Evolutionary conservation across 176 grass and related monocot genomes (phyloP).

Genomic region (Oryza coarctata): DNA sequence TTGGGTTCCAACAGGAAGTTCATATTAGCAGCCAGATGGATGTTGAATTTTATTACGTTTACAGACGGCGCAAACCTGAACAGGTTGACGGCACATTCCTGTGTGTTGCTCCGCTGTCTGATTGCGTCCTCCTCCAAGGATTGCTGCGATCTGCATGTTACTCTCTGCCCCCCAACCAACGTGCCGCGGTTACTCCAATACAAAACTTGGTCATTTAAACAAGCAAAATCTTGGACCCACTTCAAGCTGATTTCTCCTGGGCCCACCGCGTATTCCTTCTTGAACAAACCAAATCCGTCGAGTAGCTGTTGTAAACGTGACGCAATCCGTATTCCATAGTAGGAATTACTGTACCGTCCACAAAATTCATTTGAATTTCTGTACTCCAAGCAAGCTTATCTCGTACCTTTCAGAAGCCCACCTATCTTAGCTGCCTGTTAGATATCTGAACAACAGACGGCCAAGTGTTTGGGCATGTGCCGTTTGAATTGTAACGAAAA

Average conservation of each 20-base stretch:
- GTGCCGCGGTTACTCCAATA: constrained; percentile 1
- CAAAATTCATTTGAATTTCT: background rate
- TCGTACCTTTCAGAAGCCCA: background rate
- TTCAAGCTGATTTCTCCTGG: background rate
- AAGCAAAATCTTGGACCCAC: background rate
- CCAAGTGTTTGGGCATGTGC: background rate
- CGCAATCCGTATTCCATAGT: background rate
- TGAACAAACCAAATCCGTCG: background rate
- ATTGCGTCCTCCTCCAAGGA: background rate
- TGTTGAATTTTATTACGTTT: background rate
- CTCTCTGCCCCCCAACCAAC: background rate
- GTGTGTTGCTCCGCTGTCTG: background rate
- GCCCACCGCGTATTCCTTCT: background rate
- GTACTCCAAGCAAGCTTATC: background rate
- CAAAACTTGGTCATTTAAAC: background rate
- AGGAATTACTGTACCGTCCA: background rate
- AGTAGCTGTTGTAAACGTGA: background rate
- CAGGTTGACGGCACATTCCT: background rate
- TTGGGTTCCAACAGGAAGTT: background rate
- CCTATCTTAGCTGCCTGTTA: background rate
- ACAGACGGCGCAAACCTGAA: background rate
- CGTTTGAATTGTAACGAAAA: background rate
- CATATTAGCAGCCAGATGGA: background rate
- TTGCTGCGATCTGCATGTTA: constrained; percentile 27
- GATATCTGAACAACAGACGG: background rate